These are phyloP conservation scores for Sporothrix humicola DNA, from an alignment of 2,329 filamentous ascomycete species.

Conservation along the genomic window DNA sequence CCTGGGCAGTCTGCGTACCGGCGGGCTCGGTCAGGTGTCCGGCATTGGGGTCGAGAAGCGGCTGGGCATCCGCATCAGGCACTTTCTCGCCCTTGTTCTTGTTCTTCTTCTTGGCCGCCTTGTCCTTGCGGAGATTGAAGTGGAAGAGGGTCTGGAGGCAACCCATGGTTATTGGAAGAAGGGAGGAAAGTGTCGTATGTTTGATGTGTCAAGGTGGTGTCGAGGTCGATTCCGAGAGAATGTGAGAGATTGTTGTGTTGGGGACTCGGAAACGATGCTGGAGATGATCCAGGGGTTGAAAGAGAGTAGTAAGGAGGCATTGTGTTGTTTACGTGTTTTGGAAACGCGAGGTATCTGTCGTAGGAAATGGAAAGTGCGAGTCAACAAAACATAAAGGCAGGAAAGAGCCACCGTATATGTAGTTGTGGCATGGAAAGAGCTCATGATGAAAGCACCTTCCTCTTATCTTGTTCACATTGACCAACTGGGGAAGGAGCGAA, in stretches of 20 bases:
- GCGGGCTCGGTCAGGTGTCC: too few relatives aligned
- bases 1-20: too few relatives aligned
- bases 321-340: too few relatives aligned
- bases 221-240: not conserved
- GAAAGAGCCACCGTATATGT: not conserved
- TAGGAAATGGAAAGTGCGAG: not conserved
- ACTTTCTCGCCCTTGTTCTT: not conserved
- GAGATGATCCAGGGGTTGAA: not conserved
- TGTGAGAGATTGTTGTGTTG: not conserved
- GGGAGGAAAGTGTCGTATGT: not conserved
- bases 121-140: not conserved
- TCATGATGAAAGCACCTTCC: not conserved
- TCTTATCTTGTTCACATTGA: too few relatives aligned
- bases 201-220: not conserved
- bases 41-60: not conserved
- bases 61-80: not conserved
- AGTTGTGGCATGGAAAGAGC: not conserved
- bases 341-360: too few relatives aligned
- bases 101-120: not conserved
- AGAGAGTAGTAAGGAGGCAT: too few relatives aligned
- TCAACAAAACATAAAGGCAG: not conserved
- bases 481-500: not conserved
- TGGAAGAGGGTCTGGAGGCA: constrained; percentile 12
- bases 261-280: not conserved
- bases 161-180: not conserved